Evolutionary conservation across 78 protist genomes (phyloP).

Genomic region (Monocercomonoides exilis): DNA sequence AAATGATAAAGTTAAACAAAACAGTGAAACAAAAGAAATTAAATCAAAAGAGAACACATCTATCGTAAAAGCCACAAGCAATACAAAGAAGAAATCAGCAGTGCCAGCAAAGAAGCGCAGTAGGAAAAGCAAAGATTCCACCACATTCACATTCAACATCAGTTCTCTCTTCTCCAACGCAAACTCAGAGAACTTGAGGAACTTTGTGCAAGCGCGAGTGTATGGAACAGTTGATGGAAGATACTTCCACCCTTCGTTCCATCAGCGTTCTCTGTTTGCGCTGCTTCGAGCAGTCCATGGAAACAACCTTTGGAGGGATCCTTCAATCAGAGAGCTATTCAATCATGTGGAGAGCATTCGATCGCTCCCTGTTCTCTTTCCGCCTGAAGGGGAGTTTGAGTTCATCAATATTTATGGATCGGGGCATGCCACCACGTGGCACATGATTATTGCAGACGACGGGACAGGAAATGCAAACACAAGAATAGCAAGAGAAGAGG

Average conservation of each 20-base stretch:
- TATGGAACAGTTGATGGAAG: not conserved
- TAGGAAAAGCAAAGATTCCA: no score
- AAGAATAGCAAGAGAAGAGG: not conserved
- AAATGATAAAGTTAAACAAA: no score
- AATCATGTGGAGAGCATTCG: not conserved
- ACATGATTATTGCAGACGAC: not conserved
- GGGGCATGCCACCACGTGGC: not conserved
- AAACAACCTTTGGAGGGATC: not conserved
- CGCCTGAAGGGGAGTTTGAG: not conserved
- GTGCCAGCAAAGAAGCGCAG: no score
- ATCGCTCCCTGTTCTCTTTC: not conserved
- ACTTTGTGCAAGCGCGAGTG: no score
- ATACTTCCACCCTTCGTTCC: not conserved
- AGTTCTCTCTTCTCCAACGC: no score
- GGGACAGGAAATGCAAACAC: no score
- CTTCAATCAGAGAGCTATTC: not conserved
- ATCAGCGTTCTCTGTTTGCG: not conserved
- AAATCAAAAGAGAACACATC: no score
- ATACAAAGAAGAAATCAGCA: no score
- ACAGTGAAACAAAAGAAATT: no score
- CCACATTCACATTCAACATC: no score
- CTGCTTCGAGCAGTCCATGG: not conserved
- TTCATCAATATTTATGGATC: not conserved
- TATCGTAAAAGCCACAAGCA: no score
- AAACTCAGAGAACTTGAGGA: no score